These are phyloP conservation scores for Oryza glumipatula DNA, from an alignment of 176 grass and related monocot species.

Conservation along the genomic window DNA sequence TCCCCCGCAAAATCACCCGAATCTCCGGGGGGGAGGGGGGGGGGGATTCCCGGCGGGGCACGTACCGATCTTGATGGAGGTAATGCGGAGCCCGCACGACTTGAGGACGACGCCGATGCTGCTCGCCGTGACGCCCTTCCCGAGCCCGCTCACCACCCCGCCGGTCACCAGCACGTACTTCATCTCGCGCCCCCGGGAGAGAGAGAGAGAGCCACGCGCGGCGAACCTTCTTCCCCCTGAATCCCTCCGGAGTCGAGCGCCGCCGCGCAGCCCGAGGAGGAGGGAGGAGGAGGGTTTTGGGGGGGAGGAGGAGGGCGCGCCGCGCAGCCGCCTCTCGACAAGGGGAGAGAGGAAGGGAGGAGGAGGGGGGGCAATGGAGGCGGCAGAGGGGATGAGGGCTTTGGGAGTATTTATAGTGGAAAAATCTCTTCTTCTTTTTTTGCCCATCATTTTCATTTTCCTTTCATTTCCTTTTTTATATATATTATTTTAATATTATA, in stretches of 20 bases:
- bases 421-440: background rate
- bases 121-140: conserved; percentile 73
- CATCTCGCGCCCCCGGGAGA: conserved; percentile 32
- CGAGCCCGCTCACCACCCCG: conserved; percentile 65
- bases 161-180: conserved; percentile 79
- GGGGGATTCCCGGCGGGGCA: conserved; percentile 6
- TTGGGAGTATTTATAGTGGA: background rate
- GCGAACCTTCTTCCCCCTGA: background rate
- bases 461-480: background rate
- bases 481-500: background rate
- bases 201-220: conserved; percentile 2
- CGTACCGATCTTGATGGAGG: conserved; percentile 71
- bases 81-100: conserved; percentile 71
- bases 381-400: background rate
- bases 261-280: background rate
- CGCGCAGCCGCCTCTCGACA: background rate
- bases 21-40: background rate
- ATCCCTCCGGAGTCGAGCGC: background rate
- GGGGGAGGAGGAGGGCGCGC: background rate
- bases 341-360: background rate
- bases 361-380: background rate
- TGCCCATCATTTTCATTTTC: background rate
- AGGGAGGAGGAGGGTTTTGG: background rate
- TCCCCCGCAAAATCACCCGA: background rate
- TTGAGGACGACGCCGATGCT: conserved; percentile 75